These are phyloP conservation scores for Leptographium procerum DNA, from an alignment of 2,329 filamentous ascomycete genomes.

Conservation along the genomic window DNA sequence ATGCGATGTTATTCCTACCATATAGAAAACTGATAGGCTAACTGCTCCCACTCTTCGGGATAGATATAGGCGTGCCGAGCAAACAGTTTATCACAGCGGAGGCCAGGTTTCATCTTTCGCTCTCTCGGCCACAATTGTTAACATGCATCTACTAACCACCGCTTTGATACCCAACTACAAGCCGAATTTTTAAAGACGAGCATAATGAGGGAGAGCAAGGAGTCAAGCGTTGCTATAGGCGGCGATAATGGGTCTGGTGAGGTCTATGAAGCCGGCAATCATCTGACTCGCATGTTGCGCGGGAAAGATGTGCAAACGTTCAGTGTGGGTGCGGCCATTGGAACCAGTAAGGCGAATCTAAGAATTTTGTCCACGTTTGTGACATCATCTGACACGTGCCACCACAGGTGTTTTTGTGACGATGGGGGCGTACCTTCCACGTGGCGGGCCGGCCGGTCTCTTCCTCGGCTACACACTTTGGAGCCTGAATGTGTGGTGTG, in stretches of 20 bases:
- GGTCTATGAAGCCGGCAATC: background rate
- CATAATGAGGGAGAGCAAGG: background rate
- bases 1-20: too few relatives aligned
- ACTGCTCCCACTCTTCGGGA: too few relatives aligned
- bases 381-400: background rate
- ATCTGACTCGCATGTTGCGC: background rate
- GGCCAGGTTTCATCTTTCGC: too few relatives aligned
- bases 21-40: too few relatives aligned
- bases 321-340: slow-evolving; percentile 49
- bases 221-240: background rate
- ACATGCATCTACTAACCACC: too few relatives aligned
- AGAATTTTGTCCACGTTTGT: background rate
- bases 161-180: too few relatives aligned
- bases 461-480: slow-evolving; percentile 50
- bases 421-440: slow-evolving; percentile 46
- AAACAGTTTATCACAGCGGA: too few relatives aligned
- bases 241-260: background rate
- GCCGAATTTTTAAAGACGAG: too few relatives aligned
- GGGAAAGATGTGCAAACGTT: slow-evolving; percentile 20
- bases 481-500: slow-evolving; percentile 42
- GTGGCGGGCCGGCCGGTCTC: slow-evolving; percentile 47
- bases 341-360: slow-evolving; percentile 24
- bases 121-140: too few relatives aligned
- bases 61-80: too few relatives aligned
- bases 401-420: slow-evolving; percentile 34